These are phyloP conservation scores for Butyriboletus loyo DNA, from an alignment of 768 basidiomycete species.

Conservation along the genomic window DNA sequence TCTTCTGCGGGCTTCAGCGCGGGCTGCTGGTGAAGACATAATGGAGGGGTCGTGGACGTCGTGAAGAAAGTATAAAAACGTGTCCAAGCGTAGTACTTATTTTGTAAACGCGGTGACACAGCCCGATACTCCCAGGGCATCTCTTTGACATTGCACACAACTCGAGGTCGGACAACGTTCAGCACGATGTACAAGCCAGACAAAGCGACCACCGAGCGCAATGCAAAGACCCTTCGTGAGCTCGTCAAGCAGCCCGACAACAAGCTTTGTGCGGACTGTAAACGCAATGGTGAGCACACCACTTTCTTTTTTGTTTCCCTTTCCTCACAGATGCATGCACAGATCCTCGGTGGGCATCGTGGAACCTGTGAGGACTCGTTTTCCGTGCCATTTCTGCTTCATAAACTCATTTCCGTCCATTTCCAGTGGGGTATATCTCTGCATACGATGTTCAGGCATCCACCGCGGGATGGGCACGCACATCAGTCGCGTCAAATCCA, in stretches of 20 bases:
- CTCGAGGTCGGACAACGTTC: neutral
- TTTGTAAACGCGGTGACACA: neutral
- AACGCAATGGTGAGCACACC: slow-evolving; percentile 77
- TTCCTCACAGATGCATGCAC: neutral
- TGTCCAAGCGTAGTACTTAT: neutral
- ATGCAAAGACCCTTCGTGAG: slow-evolving; percentile 76
- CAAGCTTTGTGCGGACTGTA: slow-evolving; percentile 95
- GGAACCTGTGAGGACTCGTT: slow-evolving; percentile 74
- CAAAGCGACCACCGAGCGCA: slow-evolving; percentile 79
- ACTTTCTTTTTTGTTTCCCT: neutral
- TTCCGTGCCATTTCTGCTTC: neutral
- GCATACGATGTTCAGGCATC: slow-evolving; percentile 96
- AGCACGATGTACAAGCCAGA: slow-evolving; percentile 57
- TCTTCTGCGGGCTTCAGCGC: slow-evolving; percentile 74
- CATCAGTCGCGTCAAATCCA: slow-evolving; percentile 94
- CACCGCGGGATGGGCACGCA: slow-evolving; percentile 99
- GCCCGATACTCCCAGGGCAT: neutral
- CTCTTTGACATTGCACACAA: neutral
- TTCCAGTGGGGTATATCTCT: slow-evolving; percentile 84
- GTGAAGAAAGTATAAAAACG: slow-evolving; percentile 4
- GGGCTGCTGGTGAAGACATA: slow-evolving; percentile 53
- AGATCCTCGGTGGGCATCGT: slow-evolving; percentile 99
- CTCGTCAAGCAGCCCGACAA: slow-evolving; percentile 88
- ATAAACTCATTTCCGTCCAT: neutral
- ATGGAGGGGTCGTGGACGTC: slow-evolving; percentile 3